Evolutionary conservation across 2,329 filamentous ascomycete species (phyloP).

Genomic region (Leptosphaerulina australis): DNA sequence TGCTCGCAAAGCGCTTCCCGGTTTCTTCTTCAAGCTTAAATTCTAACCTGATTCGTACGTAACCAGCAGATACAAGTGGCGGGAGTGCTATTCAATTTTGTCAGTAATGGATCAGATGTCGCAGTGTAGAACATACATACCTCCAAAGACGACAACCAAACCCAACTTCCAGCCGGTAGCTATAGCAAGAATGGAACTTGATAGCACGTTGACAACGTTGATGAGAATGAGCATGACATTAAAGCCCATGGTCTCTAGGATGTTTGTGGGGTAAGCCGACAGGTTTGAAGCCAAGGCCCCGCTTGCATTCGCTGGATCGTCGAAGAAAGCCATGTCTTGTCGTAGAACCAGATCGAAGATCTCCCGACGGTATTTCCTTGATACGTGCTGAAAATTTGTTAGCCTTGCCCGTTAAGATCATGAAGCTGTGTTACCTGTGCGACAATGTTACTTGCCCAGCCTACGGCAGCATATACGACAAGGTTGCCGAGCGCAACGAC

Average conservation of each 20-base stretch:
- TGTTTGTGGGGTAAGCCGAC: slow-evolving; percentile 76
- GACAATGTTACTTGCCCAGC: slow-evolving; percentile 54
- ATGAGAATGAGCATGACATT: slow-evolving; percentile 87
- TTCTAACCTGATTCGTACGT: slow-evolving; percentile 88
- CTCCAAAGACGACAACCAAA: slow-evolving; percentile 76
- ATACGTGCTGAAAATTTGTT: slow-evolving; percentile 24
- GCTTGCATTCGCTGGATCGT: slow-evolving; percentile 84
- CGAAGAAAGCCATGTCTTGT: slow-evolving; percentile 92
- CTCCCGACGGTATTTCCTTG: slow-evolving; percentile 46
- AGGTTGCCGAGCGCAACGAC: slow-evolving; percentile 57
- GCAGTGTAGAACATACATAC: slow-evolving; percentile 53
- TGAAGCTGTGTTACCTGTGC: slow-evolving; percentile 47
- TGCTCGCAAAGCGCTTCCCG: slow-evolving; percentile 63
- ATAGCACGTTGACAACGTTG: slow-evolving; percentile 77
- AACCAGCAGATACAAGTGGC: slow-evolving; percentile 63
- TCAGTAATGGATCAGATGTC: background rate
- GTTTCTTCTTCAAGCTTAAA: slow-evolving; percentile 76
- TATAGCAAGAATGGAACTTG: slow-evolving; percentile 72
- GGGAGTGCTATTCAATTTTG: slow-evolving; percentile 22
- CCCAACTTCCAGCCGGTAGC: slow-evolving; percentile 86
- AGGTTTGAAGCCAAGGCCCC: slow-evolving; percentile 77
- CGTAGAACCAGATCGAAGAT: slow-evolving; percentile 88
- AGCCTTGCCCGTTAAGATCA: background rate
- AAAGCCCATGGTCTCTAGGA: slow-evolving; percentile 84
- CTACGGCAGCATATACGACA: slow-evolving; percentile 54